Conservation (phyloP, 2,329 filamentous ascomycete species). For the Aspergillus flavus region DNA sequence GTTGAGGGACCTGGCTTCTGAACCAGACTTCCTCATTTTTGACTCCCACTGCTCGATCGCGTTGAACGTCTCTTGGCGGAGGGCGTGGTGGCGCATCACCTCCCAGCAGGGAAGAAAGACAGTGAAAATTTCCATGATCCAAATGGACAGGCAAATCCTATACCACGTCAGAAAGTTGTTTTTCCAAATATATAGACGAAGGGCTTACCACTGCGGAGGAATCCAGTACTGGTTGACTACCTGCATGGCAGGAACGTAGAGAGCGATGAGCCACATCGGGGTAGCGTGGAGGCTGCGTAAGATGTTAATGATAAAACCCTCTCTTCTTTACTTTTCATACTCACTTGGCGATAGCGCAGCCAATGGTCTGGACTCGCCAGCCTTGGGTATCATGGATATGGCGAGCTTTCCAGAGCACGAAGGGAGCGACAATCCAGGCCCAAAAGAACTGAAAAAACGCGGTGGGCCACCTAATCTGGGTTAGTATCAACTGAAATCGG, state of each 20-base stretch:
- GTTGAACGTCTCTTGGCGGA: conserved; percentile 39
- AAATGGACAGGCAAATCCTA: conserved; percentile 60
- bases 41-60: conserved; percentile 43
- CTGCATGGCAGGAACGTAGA: conserved; percentile 58
- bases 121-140: conserved; percentile 65
- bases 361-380: conserved; percentile 66
- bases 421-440: conserved; percentile 24
- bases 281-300: conserved; percentile 60
- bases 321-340: conserved; percentile 24
- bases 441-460: conserved; percentile 37
- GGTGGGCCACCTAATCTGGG: conserved; percentile 16
- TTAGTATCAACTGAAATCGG: not conserved
- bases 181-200: not conserved
- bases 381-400: conserved; percentile 66
- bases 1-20: conserved; percentile 31
- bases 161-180: not conserved
- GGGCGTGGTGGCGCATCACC: conserved; percentile 44
- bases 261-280: conserved; percentile 64
- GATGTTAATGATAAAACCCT: not conserved
- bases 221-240: conserved; percentile 58
- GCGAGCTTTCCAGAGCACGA: conserved; percentile 62
- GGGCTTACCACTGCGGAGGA: conserved; percentile 63
- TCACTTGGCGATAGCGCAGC: conserved; percentile 50
- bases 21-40: conserved; percentile 30
- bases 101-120: conserved; percentile 66